Base-by-base conservation (phyloP, 108 stramenopile genomes). In the Nitzschia inconspicua region DNA sequence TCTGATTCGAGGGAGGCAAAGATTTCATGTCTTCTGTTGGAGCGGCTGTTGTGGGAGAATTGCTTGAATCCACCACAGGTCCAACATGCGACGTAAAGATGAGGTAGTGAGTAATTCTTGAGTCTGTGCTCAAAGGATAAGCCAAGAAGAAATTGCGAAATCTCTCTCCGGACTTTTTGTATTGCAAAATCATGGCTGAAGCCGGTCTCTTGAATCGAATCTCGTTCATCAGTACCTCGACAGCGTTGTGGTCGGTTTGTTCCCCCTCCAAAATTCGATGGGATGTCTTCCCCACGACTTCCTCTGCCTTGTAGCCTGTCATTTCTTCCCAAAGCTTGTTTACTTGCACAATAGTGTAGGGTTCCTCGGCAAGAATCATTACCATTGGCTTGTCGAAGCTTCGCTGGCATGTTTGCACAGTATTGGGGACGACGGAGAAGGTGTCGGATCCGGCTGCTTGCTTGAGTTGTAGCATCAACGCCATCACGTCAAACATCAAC, bases 401-500 rank as follows among this genome's bases (percentile, higher is more conserved):
- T 47, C 86, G 76, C 32, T 79, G 76, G 46, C 88, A 89, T 8
- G 88, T 93, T 49, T 89, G 92, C 8, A 89, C 88, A 2, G 88
- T 93, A 57, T 89, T 93, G 8, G 92, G 92, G 40, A 93, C 74
- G 16, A 89, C 86, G 14, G 86, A 78, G 63, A 93, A 93, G 39
- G 82, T 77, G 13, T 89, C 80, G 25, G 80, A 78, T 23, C 92
- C 92, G 57, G 85, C 79, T 25, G 88, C 82, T 72, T 91, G 88
- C 77, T 96, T 96, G n/a, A 97, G 77, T 63, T 97, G 95, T 48
- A 97, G 79, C 95, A 98, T 98, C 68, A 96, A 93, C 28, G 95
- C 87, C 97, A 97, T 98, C 9, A 96, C 97, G 70, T 98, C 97
- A 60, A 97, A 98, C 76, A 96, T 90, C 25, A 98, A 72, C 53